Base-by-base conservation (phyloP, 352 stramenopile genomes). In the Chrysophaeum taylorii region DNA sequence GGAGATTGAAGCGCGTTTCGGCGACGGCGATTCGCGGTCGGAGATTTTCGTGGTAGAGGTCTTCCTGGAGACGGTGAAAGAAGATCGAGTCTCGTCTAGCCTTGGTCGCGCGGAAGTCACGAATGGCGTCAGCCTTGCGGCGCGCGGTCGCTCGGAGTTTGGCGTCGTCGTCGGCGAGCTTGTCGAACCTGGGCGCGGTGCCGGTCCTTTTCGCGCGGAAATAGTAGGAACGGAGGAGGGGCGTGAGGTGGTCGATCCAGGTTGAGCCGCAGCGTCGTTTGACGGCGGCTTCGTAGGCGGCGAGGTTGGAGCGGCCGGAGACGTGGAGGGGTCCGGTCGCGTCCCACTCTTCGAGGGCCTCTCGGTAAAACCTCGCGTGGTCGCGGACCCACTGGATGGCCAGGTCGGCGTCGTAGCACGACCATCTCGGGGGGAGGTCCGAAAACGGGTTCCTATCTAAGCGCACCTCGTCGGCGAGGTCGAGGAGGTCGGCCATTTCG, bases 211-310 rank as follows among this genome's bases (percentile, higher is more conserved):
- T 2, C 36, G 57, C 7, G 12, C 27, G 15, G 35, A 66, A 66
- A 25, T 66, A 66, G 35, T 66, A 66, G 1, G 57, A 9, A 2
- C 57, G 57, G 15, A 66, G 16, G 4, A 45, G 5, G 21, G 57
- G 36, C 7, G 45, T 5, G 12, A 66, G 57, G 5, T 45, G 35
- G 21, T 31, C 33, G 33, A 31, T 14, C 57, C 57, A 66, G 36
- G 1, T 7, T 1, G 14, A 5, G 4, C 57, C 57, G 31, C 57
- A 66, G 14, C 57, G 57, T 36, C 31, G 4, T 18, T 33, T 15
- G 5, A 66, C 57, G 5, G 57, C 57, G 12, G 23, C 33, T n/a
- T 66, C 57, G 57, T 66, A 66, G 21, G 57, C 57, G 33, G 57
- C 31, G 1, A 66, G 57, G 36, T 66, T 66, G 9, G 57, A 42